Base-by-base conservation (phyloP, 2,329 filamentous ascomycete genomes). In the Lecanosticta acicola region DNA sequence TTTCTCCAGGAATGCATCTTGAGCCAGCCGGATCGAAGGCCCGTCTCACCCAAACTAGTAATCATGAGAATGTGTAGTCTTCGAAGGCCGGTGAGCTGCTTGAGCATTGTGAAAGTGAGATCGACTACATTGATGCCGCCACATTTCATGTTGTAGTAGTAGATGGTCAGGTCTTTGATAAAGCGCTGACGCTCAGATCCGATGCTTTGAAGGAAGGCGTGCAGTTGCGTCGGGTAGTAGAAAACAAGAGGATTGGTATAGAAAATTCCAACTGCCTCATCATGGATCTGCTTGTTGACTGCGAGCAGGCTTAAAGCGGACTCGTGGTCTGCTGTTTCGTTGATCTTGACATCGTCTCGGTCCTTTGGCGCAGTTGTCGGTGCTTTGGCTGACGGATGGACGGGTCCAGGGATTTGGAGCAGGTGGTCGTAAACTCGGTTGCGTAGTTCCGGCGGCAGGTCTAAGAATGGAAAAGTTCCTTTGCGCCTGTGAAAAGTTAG, bases 161-260 rank as follows among this genome's bases (percentile, higher is more conserved):
- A 54, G 0, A 65, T 42, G 1, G 54, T 59, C 35, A 65, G 41
- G 21, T 57, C 49, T 5, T 46, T 40, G 14, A 63, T 49, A 4
- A 46, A 45, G 9, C 21, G 20, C 11, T 47, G 54, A 3, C 59
- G 55, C 7, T 45, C 13, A 1, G 34, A 9, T 3, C 48, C 51
- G 10, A 62, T 36, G 16, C 24, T 40, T 2, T 49, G 26, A 1
- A 57, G 10, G 26, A 62, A 63, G 8, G 46, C 46, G 5, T 46
- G 42, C 2, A 60, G 17, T 37, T 62, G 59, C 3, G 48, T 35
- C 2, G 55, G 51, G 26, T 56, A 59, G 43, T 59, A 57, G 54
- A 65, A 65, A 5, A 55, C 37, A 39, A 63, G 57, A 1, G 46
- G 18, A 24, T 58, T 63, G 14, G 46, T 33, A 43, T 63, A 63